Evolutionary conservation across 2,329 filamentous ascomycete genomes (phyloP), one percentile per base, ranked within the genome.

Genomic region (Aspergillus tubingensis): DNA sequence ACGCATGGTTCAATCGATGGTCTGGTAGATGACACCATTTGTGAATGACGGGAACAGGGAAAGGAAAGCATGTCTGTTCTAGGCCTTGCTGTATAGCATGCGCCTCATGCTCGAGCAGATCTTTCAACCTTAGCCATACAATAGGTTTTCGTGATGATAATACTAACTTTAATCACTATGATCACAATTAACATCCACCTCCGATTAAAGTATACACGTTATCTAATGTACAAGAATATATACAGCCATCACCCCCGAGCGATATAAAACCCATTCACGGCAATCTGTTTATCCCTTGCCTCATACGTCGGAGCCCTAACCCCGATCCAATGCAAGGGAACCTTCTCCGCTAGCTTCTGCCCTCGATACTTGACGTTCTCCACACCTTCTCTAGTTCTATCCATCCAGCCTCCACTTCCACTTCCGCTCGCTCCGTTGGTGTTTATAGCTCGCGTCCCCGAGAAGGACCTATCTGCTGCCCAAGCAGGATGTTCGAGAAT

Each of bases 251-350:
- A 47, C 13, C 47, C 52, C 15, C 72, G 60, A 17, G 72, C 67
- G 44, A 80, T 72, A 65, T 73, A 80, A 64, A 76, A 79, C 1
- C 78, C 78, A 63, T 74, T 74, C 6, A 70, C 65, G 6, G 64
- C 64, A 10, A 76, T 47, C 32, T 71, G 64, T 49, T 77, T 77
- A 64, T 89, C 85, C 64, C 79, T 79, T 68, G 81, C 69, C 27
- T 77, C 67, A 39, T 74, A 72, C 17, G 67, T 64, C 5, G 65
- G 62, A 11, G 81, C 85, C 54, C 88, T 79, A 47, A 90, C 79
- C 0, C 87, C 88, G 3, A 83, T 77, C 67, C 78, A 77, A 69
- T 89, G 85, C 49, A 88, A 66, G 2, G 87, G 87, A 3, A 89
- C 77, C 57, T 79, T 79, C 61, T 88, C 86, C 6, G 88, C 77